phyloP scores from a whole-genome alignment of 2,329 filamentous ascomycete genomes.

The Fusarium secorum region DNA sequence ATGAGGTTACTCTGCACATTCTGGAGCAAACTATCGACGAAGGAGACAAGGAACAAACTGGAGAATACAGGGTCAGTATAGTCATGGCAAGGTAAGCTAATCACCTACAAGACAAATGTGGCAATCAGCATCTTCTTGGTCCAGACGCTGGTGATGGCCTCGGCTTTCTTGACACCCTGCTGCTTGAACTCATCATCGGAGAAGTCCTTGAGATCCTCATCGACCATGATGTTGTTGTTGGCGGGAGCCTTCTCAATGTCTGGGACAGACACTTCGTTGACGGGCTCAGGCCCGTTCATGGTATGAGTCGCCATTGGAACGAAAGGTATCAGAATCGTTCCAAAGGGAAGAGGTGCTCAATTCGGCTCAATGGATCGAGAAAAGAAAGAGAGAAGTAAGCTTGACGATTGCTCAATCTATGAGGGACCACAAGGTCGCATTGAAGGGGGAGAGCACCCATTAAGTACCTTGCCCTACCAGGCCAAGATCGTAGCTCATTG shows the following conservation, averaged over 20 bases:
- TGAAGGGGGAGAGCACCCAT: background rate
- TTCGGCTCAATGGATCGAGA: background rate
- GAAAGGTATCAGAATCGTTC: background rate
- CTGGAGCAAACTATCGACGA: constrained; percentile 56
- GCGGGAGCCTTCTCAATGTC: constrained; percentile 18
- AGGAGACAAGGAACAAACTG: constrained; percentile 56
- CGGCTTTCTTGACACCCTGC: constrained; percentile 40
- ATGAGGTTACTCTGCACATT: constrained; percentile 45
- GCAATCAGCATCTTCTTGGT: constrained; percentile 46
- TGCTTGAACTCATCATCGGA: constrained; percentile 21
- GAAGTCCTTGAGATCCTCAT: constrained; percentile 1
- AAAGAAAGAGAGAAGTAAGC: background rate
- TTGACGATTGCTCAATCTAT: background rate
- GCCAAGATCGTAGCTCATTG: background rate
- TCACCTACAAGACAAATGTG: constrained; percentile 44
- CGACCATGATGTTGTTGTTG: constrained; percentile 7
- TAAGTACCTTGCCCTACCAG: constrained; percentile 10
- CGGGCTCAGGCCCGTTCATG: constrained; percentile 9
- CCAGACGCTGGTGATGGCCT: constrained; percentile 52
- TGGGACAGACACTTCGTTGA: constrained; percentile 12
- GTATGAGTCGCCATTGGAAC: constrained; percentile 13
- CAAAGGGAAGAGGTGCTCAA: background rate
- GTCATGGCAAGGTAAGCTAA: background rate
- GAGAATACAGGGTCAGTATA: background rate
- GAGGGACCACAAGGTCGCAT: background rate